Conservation (phyloP, 176 grass and related monocot species). For the Aegilops sharonensis region DNA sequence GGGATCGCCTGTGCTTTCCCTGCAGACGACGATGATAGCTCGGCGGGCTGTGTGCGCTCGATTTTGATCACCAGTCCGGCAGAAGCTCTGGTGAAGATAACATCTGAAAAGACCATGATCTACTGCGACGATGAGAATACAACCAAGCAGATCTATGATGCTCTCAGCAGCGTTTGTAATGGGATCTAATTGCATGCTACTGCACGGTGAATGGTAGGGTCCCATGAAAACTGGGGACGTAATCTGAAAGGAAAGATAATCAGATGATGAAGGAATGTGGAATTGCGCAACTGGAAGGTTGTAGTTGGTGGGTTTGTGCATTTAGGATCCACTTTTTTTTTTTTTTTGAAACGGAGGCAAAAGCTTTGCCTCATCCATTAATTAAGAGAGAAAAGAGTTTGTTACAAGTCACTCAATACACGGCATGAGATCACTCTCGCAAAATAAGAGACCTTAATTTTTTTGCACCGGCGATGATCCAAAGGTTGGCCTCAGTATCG, state of each 20-base stretch:
- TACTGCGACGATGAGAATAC: constrained; percentile 47
- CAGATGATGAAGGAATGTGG: background rate
- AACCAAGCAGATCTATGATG: constrained; percentile 45
- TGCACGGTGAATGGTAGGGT: too few species aligned
- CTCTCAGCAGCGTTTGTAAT: constrained; percentile 50
- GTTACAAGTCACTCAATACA: too few species aligned
- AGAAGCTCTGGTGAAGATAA: constrained; percentile 54
- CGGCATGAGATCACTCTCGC: too few species aligned
- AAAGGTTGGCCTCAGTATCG: too few species aligned
- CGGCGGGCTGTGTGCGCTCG: background rate
- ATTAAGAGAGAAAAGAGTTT: too few species aligned
- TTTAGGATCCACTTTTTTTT: too few species aligned
- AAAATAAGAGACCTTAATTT: too few species aligned
- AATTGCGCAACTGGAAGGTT: background rate
- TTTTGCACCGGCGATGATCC: too few species aligned
- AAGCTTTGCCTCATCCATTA: too few species aligned
- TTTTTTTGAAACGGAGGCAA: too few species aligned
- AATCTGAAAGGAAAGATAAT: background rate
- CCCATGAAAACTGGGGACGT: background rate
- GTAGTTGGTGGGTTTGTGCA: too few species aligned
- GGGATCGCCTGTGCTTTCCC: constrained; percentile 44
- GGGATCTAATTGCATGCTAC: constrained; percentile 34
- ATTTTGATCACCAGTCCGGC: constrained; percentile 47
- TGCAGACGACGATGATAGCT: background rate
- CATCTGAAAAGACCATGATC: constrained; percentile 35